phyloP scores from a whole-genome alignment of 805 yeast species.

The Cyberlindnera mrakii region DNA sequence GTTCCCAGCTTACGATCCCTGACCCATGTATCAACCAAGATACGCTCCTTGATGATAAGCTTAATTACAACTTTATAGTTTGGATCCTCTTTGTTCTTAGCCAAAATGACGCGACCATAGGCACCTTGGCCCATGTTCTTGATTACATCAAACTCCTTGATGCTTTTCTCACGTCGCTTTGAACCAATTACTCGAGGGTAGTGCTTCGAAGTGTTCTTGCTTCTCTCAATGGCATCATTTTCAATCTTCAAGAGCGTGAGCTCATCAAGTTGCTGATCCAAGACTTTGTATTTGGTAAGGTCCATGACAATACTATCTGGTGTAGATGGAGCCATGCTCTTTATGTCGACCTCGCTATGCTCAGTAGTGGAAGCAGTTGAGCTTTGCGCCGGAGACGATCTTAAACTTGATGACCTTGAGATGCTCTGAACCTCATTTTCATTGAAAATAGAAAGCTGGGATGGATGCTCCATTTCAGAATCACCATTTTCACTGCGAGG shows the following conservation, averaged over 20 bases:
- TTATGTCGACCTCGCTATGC: conserved; percentile 6
- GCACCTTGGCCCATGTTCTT: conserved; percentile 95
- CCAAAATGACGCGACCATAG: conserved; percentile 87
- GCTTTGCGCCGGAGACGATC: conserved; percentile 15
- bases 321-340: neutral
- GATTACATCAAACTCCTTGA: conserved; percentile 62
- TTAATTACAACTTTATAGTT: conserved; percentile 71
- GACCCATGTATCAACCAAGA: conserved; percentile 96
- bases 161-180: conserved; percentile 61
- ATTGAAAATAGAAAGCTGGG: conserved; percentile 33
- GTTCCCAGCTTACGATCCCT: conserved; percentile 88
- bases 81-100: conserved; percentile 58
- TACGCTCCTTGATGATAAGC: conserved; percentile 86
- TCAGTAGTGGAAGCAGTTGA: conserved; percentile 8
- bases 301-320: conserved; percentile 6
- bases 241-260: conserved; percentile 40
- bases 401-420: conserved; percentile 22
- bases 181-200: conserved; percentile 51
- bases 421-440: conserved; percentile 29
- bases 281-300: conserved; percentile 11
- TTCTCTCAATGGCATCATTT: conserved; percentile 34
- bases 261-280: conserved; percentile 25
- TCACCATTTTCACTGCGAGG: conserved; percentile 23
- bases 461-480: conserved; percentile 30
- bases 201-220: conserved; percentile 28